Evolutionary conservation across 164 flowering plant species (phyloP).

Genomic region (Brasenia schreberi): DNA sequence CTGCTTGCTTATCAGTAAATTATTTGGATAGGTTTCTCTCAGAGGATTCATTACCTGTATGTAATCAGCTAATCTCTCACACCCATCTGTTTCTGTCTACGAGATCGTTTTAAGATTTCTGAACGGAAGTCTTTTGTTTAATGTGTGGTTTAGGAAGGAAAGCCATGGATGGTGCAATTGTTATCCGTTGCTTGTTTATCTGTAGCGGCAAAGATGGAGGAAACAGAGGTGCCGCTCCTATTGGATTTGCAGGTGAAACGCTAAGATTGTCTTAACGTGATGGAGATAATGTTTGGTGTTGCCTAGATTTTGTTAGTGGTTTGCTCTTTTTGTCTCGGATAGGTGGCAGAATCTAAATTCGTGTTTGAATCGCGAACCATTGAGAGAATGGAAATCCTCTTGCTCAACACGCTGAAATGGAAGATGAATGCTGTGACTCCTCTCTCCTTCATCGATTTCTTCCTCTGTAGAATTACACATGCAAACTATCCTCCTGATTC

Average conservation of each 20-base stretch:
- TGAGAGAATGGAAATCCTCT: constrained; percentile 55
- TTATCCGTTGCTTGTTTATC: constrained; percentile 61
- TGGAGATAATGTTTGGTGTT: not conserved
- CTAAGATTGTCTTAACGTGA: not conserved
- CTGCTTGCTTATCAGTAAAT: constrained; percentile 48
- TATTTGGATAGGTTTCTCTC: constrained; percentile 66
- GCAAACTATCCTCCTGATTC: not conserved
- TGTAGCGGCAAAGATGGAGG: constrained; percentile 77
- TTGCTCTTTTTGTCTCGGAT: not conserved
- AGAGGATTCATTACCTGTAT: constrained; percentile 31
- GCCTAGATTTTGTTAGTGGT: not conserved
- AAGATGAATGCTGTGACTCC: constrained; percentile 46
- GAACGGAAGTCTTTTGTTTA: too few relatives aligned
- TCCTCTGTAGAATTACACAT: constrained; percentile 24
- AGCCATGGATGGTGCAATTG: constrained; percentile 57
- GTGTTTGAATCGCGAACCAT: constrained; percentile 47
- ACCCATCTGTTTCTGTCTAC: not conserved
- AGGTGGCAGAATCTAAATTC: constrained; percentile 25
- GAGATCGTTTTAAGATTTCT: too few relatives aligned
- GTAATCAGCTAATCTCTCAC: not conserved
- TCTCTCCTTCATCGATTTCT: constrained; percentile 36
- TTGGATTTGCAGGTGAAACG: constrained; percentile 36
- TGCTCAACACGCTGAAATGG: constrained; percentile 47
- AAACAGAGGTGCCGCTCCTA: constrained; percentile 33
- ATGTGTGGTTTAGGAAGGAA: not conserved